Percentiles rank a stretch among this genome's conserved stretches.
These are phyloP conservation scores for Stephania yunnanensis DNA, from an alignment of 164 flowering plant genomes.

Conservation along the genomic window DNA sequence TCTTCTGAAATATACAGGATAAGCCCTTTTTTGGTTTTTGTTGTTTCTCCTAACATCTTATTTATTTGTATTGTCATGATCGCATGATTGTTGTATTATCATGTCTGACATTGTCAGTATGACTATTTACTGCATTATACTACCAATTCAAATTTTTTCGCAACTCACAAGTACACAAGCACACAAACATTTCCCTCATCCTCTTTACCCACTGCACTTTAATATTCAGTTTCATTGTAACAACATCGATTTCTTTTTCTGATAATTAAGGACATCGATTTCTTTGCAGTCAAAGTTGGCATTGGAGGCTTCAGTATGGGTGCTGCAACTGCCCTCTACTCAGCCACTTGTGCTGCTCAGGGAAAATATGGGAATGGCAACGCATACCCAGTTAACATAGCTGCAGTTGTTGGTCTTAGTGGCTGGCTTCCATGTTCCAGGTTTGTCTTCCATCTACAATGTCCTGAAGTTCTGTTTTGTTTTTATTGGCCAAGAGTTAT, in stretches of 20 bases:
- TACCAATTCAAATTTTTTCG: background rate
- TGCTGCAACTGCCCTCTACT: constrained; percentile 83
- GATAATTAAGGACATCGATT: background rate
- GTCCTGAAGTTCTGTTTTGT: background rate
- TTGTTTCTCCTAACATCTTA: background rate
- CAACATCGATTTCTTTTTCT: background rate
- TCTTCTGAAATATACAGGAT: background rate
- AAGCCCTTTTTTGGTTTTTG: background rate
- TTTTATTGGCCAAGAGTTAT: background rate
- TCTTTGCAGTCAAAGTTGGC: constrained; percentile 77
- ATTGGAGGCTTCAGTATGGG: constrained; percentile 99
- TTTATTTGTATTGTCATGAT: background rate
- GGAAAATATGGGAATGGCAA: constrained; percentile 77
- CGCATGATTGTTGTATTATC: background rate
- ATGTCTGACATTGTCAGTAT: background rate
- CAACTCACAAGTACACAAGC: background rate
- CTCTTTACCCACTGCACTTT: too few relatives aligned
- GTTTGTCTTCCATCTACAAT: constrained; percentile 27
- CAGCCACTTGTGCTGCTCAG: constrained; percentile 72
- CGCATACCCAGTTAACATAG: constrained; percentile 57
- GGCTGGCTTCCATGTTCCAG: constrained; percentile 96
- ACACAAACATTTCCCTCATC: too few relatives aligned
- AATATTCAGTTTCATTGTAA: too few relatives aligned
- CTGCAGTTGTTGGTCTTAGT: constrained; percentile 83
- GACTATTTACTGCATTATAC: background rate